phyloP scores from a whole-genome alignment of 2,329 filamentous ascomycete genomes.

The Dothideomycetes sp. region DNA sequence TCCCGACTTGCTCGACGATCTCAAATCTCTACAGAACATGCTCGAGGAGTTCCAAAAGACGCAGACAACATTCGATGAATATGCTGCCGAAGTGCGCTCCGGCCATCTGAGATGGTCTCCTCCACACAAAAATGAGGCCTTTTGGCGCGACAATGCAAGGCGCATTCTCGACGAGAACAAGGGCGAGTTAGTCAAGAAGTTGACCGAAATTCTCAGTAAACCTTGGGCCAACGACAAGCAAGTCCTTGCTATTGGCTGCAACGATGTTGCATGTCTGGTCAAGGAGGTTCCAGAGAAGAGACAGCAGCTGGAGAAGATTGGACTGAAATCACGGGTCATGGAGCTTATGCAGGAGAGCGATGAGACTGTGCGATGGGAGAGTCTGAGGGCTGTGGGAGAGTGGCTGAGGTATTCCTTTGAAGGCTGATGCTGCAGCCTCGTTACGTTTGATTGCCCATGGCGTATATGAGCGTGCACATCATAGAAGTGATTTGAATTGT shows the following conservation, averaged over 20 bases:
- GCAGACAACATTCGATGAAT: constrained; percentile 56
- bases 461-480: background rate
- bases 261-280: constrained; percentile 79
- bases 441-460: background rate
- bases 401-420: constrained; percentile 64
- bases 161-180: constrained; percentile 77
- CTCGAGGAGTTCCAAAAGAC: constrained; percentile 75
- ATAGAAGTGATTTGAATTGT: background rate
- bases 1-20: constrained; percentile 41
- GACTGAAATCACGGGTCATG: constrained; percentile 81
- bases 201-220: constrained; percentile 77
- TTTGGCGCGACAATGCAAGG: constrained; percentile 86
- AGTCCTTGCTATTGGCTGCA: constrained; percentile 84
- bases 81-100: constrained; percentile 71
- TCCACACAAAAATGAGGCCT: constrained; percentile 73
- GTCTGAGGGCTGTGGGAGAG: constrained; percentile 69
- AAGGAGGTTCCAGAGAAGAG: constrained; percentile 82
- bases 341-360: constrained; percentile 84
- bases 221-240: constrained; percentile 75
- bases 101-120: constrained; percentile 90
- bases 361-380: constrained; percentile 87
- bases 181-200: constrained; percentile 64
- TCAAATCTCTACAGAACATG: constrained; percentile 41
- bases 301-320: constrained; percentile 67
- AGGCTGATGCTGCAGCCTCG: background rate